phyloP scores from a whole-genome alignment of 225 moss, liverwort and hornwort genomes.

The Sphagnum tenellum region DNA sequence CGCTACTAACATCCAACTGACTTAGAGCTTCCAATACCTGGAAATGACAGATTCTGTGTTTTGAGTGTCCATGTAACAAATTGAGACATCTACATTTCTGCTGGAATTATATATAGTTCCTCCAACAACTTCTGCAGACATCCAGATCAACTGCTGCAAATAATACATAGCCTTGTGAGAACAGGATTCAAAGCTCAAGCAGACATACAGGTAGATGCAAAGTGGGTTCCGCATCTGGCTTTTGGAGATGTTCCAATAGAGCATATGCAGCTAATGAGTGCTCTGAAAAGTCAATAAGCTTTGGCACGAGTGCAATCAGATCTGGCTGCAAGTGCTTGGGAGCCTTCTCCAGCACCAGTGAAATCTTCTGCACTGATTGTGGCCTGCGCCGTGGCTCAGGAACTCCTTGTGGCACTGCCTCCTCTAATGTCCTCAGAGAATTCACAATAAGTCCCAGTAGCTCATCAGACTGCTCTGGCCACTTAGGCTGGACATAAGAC shows the following conservation, averaged over 20 bases:
- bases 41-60: background rate
- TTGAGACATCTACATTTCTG: too few relatives aligned
- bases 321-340: slow-evolving; percentile 99
- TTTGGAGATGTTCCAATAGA: slow-evolving; percentile 86
- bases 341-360: slow-evolving; percentile 94
- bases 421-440: slow-evolving; percentile 95
- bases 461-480: slow-evolving; percentile 99
- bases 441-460: slow-evolving; percentile 96
- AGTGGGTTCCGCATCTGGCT: slow-evolving; percentile 84
- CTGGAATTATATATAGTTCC: too few relatives aligned
- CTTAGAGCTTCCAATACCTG: slow-evolving; percentile 99
- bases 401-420: slow-evolving; percentile 95
- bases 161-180: too few relatives aligned
- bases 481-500: slow-evolving; percentile 70
- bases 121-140: too few relatives aligned
- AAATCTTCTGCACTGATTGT: slow-evolving; percentile 98
- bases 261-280: slow-evolving; percentile 91
- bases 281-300: slow-evolving; percentile 95
- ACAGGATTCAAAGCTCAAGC: too few relatives aligned
- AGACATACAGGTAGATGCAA: slow-evolving; percentile 76
- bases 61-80: too few relatives aligned
- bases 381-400: slow-evolving; percentile 95
- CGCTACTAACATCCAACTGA: slow-evolving; percentile 92
- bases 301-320: slow-evolving; percentile 99
- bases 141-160: too few relatives aligned